A percentile compares a stretch with the other conserved stretches of the same genome.
These are phyloP conservation scores for Debaryomyces nepalensis DNA, from an alignment of 1,139 yeast genomes.

Conservation along the genomic window DNA sequence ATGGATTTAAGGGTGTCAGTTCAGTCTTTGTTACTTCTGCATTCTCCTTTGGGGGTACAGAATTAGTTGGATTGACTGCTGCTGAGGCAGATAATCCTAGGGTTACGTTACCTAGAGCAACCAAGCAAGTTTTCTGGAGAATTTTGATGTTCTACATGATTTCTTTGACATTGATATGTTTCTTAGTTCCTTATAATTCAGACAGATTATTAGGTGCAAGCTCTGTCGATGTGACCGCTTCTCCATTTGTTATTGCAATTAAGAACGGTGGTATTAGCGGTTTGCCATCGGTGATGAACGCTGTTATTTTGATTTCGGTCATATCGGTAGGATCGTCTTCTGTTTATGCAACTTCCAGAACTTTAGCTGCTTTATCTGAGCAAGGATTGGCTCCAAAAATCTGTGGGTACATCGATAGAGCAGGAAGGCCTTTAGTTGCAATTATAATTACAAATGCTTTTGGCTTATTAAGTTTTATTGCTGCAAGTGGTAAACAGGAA, in stretches of 20 bases:
- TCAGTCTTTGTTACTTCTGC: constrained; percentile 47
- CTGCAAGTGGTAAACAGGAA: constrained; percentile 38
- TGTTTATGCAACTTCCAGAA: constrained; percentile 50
- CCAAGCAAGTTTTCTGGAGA: constrained; percentile 44
- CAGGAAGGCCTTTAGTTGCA: constrained; percentile 49
- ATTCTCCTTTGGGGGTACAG: constrained; percentile 47
- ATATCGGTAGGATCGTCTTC: constrained; percentile 51
- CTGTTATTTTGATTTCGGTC: constrained; percentile 46
- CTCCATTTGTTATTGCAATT: constrained; percentile 60
- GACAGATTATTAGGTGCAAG: constrained; percentile 32
- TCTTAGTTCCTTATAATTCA: constrained; percentile 35
- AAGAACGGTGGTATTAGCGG: constrained; percentile 55
- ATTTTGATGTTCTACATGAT: constrained; percentile 40
- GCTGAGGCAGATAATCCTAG: constrained; percentile 47
- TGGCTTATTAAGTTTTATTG: constrained; percentile 46
- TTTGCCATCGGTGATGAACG: constrained; percentile 51
- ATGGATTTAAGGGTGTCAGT: constrained; percentile 49
- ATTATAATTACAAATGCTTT: constrained; percentile 40
- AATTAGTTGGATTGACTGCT: constrained; percentile 46
- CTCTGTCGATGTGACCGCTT: constrained; percentile 39
- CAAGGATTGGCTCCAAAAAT: constrained; percentile 49
- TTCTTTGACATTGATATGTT: constrained; percentile 35
- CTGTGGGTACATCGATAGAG: constrained; percentile 44
- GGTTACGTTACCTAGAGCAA: constrained; percentile 45
- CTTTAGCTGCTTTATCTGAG: constrained; percentile 45